Conservation (phyloP, 139 green algal species). For the Auxenochlorella pyrenoidosa region DNA sequence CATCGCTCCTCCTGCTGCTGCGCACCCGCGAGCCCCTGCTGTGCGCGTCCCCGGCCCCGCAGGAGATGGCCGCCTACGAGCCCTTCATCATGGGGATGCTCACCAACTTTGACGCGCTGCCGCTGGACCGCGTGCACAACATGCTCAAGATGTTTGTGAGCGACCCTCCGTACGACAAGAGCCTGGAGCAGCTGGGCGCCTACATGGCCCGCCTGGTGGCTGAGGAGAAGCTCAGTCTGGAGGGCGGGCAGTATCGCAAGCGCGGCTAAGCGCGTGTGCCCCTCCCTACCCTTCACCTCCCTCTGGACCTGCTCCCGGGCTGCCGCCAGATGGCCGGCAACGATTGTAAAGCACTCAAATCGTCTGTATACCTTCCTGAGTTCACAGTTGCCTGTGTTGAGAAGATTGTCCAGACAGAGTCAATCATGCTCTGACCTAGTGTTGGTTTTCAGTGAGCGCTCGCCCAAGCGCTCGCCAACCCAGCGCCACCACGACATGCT, state of each 20-base stretch:
- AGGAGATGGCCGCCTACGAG: conserved; percentile 77
- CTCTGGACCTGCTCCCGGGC: too few relatives aligned
- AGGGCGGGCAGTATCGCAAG: conserved; percentile 61
- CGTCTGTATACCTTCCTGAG: too few relatives aligned
- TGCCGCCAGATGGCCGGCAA: too few relatives aligned
- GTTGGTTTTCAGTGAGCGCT: too few relatives aligned
- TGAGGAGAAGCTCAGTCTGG: conserved; percentile 71
- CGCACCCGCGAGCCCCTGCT: too few relatives aligned
- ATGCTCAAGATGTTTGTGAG: conserved; percentile 96
- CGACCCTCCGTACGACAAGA: conserved; percentile 88
- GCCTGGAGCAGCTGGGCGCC: conserved; percentile 69
- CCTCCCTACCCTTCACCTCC: too few relatives aligned
- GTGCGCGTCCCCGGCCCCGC: background rate
- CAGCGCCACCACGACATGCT: too few relatives aligned
- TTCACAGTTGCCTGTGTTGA: too few relatives aligned
- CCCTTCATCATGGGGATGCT: conserved; percentile 92
- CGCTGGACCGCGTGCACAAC: conserved; percentile 92
- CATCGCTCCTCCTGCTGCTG: background rate
- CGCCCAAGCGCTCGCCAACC: too few relatives aligned
- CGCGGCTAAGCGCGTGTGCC: background rate
- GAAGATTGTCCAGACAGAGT: too few relatives aligned
- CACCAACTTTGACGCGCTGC: conserved; percentile 86
- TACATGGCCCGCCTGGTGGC: conserved; percentile 75
- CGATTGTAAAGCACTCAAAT: too few relatives aligned
- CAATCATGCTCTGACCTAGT: too few relatives aligned